Conservation (phyloP, 1,139 yeast genomes). For the Candida sanyaensis region DNA sequence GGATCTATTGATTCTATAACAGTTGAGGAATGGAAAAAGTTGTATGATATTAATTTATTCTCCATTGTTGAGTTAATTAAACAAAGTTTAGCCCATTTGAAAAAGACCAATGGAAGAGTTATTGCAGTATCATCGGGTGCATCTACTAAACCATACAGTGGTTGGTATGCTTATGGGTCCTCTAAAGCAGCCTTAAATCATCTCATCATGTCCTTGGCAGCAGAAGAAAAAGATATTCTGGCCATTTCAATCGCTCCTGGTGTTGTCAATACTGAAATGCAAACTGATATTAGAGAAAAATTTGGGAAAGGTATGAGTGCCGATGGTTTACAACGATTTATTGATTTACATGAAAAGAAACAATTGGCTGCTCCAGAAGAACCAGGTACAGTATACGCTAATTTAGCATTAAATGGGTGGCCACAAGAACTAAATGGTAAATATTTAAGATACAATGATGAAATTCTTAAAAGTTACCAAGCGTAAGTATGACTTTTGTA, state of each 20-base stretch:
- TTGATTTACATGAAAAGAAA: constrained; percentile 55
- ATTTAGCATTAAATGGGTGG: constrained; percentile 63
- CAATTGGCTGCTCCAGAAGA: constrained; percentile 63
- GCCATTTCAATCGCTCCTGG: constrained; percentile 88
- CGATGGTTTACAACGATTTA: constrained; percentile 57
- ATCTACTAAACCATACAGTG: constrained; percentile 55
- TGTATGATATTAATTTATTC: constrained; percentile 79
- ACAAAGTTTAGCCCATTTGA: constrained; percentile 59
- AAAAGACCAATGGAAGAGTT: constrained; percentile 57
- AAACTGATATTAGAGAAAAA: constrained; percentile 64
- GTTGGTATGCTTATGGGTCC: constrained; percentile 91
- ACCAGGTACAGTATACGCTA: constrained; percentile 70
- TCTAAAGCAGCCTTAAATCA: constrained; percentile 90
- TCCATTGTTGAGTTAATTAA: constrained; percentile 67
- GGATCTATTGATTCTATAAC: constrained; percentile 52
- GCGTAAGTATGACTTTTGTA: neutral
- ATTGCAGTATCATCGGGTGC: constrained; percentile 90
- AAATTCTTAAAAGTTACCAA: constrained; percentile 12
- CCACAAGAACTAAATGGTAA: constrained; percentile 57
- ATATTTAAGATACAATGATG: constrained; percentile 63
- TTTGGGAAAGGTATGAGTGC: constrained; percentile 59
- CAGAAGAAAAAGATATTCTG: constrained; percentile 61
- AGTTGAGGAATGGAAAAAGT: constrained; percentile 57
- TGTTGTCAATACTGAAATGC: constrained; percentile 90
- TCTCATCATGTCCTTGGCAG: constrained; percentile 62